A percentile compares a stretch with the other conserved stretches of the same genome.
Evolutionary conservation across 345 rosid genomes (phyloP).

Genomic region (Eucalyptus cloeziana): DNA sequence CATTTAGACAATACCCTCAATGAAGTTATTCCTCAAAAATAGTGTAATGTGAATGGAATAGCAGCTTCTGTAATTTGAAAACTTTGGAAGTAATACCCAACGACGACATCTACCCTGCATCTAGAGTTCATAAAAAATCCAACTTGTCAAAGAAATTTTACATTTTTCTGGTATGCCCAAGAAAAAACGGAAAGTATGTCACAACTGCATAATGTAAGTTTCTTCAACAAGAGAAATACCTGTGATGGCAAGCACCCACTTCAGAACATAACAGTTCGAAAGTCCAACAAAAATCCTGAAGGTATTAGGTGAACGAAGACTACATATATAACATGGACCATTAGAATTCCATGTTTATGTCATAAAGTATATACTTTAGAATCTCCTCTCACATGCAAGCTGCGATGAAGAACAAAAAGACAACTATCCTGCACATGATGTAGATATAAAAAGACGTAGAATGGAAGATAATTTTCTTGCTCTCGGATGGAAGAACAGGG

Average conservation of each 20-base stretch:
- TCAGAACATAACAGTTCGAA: not conserved
- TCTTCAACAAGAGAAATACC: not conserved
- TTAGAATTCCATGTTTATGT: not conserved
- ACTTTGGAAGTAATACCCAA: not conserved
- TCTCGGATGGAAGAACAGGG: not conserved
- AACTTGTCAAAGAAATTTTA: not conserved
- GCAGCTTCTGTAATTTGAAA: not conserved
- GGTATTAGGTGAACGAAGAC: not conserved
- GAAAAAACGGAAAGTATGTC: not conserved
- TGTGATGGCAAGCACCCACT: not conserved
- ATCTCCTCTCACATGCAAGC: not conserved
- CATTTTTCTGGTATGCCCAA: not conserved
- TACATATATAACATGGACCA: not conserved
- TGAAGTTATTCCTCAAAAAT: not conserved
- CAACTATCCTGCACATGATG: not conserved
- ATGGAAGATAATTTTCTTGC: not conserved
- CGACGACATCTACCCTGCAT: not conserved
- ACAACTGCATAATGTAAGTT: not conserved
- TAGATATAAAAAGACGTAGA: not conserved
- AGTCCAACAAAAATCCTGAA: not conserved
- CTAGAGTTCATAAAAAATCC: not conserved
- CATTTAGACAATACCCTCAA: not conserved
- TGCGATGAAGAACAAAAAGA: not conserved
- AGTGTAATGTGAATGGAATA: not conserved
- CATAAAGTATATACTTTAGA: too few relatives aligned